Evolutionary conservation across 768 basidiomycete species (phyloP).

Genomic region (Xerocomellus intermedius): DNA sequence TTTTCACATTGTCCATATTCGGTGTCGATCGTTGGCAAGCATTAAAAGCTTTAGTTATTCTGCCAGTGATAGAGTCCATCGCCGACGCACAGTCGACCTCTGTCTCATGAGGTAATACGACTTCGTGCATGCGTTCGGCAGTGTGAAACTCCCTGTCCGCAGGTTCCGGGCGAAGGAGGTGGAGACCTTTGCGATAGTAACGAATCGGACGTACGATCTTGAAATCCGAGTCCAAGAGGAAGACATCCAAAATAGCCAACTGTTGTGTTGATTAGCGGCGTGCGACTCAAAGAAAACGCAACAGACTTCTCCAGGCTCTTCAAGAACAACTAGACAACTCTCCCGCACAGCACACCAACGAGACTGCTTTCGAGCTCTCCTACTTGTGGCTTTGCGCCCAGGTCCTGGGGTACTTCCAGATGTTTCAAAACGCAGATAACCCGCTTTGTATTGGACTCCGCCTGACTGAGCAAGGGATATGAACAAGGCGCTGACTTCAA

Average conservation of each 20-base stretch:
- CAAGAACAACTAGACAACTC: constrained; percentile 82
- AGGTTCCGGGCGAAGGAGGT: constrained; percentile 50
- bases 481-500: constrained; percentile 89
- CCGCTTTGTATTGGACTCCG: constrained; percentile 89
- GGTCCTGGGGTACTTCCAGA: constrained; percentile 53
- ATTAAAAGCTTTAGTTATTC: constrained; percentile 47
- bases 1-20: constrained; percentile 6
- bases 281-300: not conserved
- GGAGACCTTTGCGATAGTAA: constrained; percentile 83
- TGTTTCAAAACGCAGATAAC: constrained; percentile 65
- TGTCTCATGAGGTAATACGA: constrained; percentile 18
- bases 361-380: constrained; percentile 59
- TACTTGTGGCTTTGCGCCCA: constrained; percentile 61
- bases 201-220: constrained; percentile 86
- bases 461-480: constrained; percentile 77
- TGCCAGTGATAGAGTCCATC: constrained; percentile 49
- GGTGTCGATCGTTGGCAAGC: constrained; percentile 22
- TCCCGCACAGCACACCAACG: constrained; percentile 94
- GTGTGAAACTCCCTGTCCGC: constrained; percentile 27
- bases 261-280: constrained; percentile 29
- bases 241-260: constrained; percentile 91
- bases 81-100: constrained; percentile 39
- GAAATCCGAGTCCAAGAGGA: constrained; percentile 88
- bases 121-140: constrained; percentile 19
- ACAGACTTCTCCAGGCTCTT: constrained; percentile 82